These are phyloP conservation scores for Centrapalus pauciflorus DNA, from an alignment of 129 eudicot genomes.

Conservation along the genomic window DNA sequence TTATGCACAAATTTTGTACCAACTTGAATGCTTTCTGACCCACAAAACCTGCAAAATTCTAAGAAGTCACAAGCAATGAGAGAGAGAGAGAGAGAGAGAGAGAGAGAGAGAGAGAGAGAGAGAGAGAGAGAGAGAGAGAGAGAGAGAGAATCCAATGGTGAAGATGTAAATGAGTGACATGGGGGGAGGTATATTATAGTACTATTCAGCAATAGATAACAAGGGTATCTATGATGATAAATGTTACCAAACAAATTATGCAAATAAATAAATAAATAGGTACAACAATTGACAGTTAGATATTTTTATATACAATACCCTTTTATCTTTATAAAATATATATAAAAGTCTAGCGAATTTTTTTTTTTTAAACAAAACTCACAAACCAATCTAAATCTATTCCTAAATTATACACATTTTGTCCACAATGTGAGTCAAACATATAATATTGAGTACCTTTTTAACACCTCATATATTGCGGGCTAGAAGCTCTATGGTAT, in stretches of 20 bases:
- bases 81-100: neutral
- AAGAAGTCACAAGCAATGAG: slow-evolving; percentile 6
- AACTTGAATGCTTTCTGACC: slow-evolving; percentile 11
- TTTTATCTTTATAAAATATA: too few species aligned
- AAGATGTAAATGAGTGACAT: slow-evolving; percentile 5
- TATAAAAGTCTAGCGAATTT: too few species aligned
- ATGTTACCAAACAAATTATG: neutral
- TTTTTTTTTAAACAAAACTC: too few species aligned
- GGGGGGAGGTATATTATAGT: neutral
- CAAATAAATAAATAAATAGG: neutral
- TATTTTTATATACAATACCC: too few species aligned
- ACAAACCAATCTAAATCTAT: too few species aligned
- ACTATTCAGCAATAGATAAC: slow-evolving; percentile 3
- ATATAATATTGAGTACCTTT: too few species aligned
- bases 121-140: neutral
- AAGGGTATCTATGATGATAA: slow-evolving; percentile 9
- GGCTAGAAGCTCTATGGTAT: too few species aligned
- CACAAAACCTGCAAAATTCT: slow-evolving; percentile 11
- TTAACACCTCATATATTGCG: too few species aligned
- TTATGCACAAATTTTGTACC: neutral
- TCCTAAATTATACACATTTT: too few species aligned
- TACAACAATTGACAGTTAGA: too few species aligned
- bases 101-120: slow-evolving; percentile 3
- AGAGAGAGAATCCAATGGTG: slow-evolving; percentile 13
- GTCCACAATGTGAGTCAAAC: too few species aligned